phyloP scores from a whole-genome alignment of 1,284 basidiomycete species.

The Filobasidium uniguttulatum region DNA sequence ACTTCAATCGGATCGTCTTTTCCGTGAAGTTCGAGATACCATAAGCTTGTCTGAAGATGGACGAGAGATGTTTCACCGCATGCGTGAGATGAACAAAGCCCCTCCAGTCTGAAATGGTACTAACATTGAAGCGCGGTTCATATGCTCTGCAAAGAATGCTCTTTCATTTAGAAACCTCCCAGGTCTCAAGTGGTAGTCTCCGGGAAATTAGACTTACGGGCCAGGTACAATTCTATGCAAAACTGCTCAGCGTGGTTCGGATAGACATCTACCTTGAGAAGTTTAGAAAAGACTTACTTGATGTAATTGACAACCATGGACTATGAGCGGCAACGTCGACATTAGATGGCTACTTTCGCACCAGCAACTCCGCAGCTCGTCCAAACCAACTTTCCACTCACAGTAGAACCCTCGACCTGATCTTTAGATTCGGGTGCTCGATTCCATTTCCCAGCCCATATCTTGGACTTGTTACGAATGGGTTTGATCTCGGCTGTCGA shows the following conservation, averaged over 20 bases:
- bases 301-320: conserved; percentile 11
- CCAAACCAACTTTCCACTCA: background rate
- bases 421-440: no score
- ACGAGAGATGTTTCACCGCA: no score
- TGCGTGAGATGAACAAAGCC: no score
- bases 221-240: conserved; percentile 8
- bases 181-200: background rate
- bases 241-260: background rate
- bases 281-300: conserved; percentile 4
- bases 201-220: conserved; percentile 4
- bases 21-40: conserved; percentile 10
- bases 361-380: background rate
- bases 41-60: conserved; percentile 4
- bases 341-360: background rate
- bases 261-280: no score
- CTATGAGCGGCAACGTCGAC: no score
- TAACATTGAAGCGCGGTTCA: conserved; percentile 13
- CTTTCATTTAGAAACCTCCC: background rate
- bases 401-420: no score
- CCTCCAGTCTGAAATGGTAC: no score
- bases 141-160: conserved; percentile 6
- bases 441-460: conserved; percentile 1
- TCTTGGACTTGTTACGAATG: background rate
- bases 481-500: background rate
- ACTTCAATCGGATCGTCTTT: background rate